Evolutionary conservation across 2,329 filamentous ascomycete genomes (phyloP).

Genomic region (Aquanectria penicillioides): DNA sequence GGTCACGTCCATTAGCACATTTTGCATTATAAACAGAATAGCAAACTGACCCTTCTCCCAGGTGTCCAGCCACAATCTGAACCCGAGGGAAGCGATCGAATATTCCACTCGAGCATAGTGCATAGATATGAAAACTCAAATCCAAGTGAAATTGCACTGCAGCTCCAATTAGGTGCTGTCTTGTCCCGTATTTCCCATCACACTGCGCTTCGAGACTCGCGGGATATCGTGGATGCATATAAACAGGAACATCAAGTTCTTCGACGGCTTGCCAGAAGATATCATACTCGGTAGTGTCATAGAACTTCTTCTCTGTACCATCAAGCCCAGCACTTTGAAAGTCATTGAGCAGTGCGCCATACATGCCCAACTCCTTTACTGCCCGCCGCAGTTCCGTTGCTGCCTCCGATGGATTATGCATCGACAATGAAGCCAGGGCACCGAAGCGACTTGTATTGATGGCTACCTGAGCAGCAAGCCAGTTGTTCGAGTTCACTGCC

Average conservation of each 20-base stretch:
- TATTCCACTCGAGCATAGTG: slow-evolving; percentile 23
- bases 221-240: slow-evolving; percentile 24
- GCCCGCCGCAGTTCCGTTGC: slow-evolving; percentile 12
- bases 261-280: slow-evolving; percentile 14
- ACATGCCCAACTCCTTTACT: slow-evolving; percentile 1
- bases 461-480: not conserved
- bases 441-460: slow-evolving; percentile 9
- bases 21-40: not conserved
- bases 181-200: not conserved
- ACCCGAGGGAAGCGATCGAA: slow-evolving; percentile 14
- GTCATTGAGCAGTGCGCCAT: slow-evolving; percentile 19
- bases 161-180: no score
- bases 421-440: slow-evolving; percentile 7
- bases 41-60: slow-evolving; percentile 22
- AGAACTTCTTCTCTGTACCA: not conserved
- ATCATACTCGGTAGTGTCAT: slow-evolving; percentile 13
- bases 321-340: slow-evolving; percentile 6
- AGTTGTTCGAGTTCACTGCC: slow-evolving; percentile 15
- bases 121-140: slow-evolving; percentile 20
- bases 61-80: slow-evolving; percentile 20
- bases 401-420: slow-evolving; percentile 14
- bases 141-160: no score
- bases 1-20: not conserved
- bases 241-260: slow-evolving; percentile 20
- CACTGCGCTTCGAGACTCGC: not conserved